Evolutionary conservation across 148 eudicot genomes (phyloP).

Genomic region (Simmondsia chinensis): DNA sequence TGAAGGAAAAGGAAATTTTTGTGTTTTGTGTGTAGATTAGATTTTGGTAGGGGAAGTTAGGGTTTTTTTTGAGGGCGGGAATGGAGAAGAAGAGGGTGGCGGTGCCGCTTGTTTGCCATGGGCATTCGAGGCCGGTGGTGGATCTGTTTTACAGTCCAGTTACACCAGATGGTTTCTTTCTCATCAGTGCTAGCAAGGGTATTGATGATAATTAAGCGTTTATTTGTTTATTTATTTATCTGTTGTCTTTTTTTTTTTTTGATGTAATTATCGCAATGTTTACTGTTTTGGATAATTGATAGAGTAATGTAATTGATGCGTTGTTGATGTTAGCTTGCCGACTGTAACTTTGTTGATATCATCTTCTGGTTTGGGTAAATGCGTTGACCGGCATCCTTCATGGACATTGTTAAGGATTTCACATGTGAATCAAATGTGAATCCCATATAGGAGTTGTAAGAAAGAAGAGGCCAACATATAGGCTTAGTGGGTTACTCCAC

Average conservation of each 20-base stretch:
- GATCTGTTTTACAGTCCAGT: conserved; percentile 83
- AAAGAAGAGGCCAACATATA: no score
- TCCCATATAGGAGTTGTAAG: no score
- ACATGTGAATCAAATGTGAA: no score
- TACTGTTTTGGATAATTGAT: no score
- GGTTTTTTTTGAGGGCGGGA: not conserved
- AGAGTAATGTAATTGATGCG: no score
- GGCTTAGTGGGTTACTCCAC: no score
- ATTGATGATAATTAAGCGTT: conserved; percentile 2
- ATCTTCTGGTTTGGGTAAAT: no score
- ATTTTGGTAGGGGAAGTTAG: not conserved
- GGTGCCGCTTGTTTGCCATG: conserved; percentile 79
- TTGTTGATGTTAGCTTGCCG: no score
- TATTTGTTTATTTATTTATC: not conserved
- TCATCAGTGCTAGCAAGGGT: conserved; percentile 93
- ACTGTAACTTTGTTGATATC: no score
- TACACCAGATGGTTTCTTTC: conserved; percentile 74
- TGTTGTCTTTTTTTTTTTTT: not conserved
- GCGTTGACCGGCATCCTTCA: no score
- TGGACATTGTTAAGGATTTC: no score
- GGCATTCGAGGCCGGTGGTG: conserved; percentile 86
- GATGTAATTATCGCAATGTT: not conserved
- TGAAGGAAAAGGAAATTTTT: not conserved
- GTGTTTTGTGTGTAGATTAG: conserved; percentile 8
- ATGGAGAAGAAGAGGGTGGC: conserved; percentile 73